Evolutionary conservation across 768 basidiomycete species (phyloP), one percentile per base, ranked within the genome.

Genomic region (Lepiota brunneoincarnata): DNA sequence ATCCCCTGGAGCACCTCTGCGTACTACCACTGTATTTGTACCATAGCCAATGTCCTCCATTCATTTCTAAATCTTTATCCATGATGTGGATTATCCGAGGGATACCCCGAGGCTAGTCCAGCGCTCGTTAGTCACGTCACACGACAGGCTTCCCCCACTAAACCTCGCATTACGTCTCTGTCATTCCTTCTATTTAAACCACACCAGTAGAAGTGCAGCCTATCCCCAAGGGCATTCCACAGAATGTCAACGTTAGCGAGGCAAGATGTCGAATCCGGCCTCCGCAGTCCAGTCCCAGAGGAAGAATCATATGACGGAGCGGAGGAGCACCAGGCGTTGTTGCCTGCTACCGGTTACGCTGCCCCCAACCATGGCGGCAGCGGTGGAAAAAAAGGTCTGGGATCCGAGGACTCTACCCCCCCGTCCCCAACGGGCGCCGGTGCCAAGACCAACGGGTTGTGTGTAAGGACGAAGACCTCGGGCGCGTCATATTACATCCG

Each of bases 241-340:
- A 17, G n/a, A 34, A 54, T 54, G 53, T 31, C 53, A 14, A 18
- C 24, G 23, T 6, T 6, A 34, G 26, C 44, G n/a, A 40, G 11
- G 21, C 28, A 24, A 10, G 53, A 48, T 21, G 53, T 54, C 35
- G 46, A 54, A 17, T 28, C 18, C 12, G 53, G 38, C 15, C 37
- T 42, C 11, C 31, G 38, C 21, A 48, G 53, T 23, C 38, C 51
- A 11, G 26, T 23, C 15, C 51, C 24, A 31, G 53, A 54, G 10
- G 52, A 54, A 10, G 53, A 48, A 39, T 20, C 17, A 20, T 52
- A 52, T n/a, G 42, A 52, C 6, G 51, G 35, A 15, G 26, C 28
- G 2, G 53, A 48, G 38, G 53, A 54, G 28, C 47, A 34, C 28
- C 53, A 54, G 26, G 53, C 53, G 31, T 42, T 54, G 39, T 31